A percentile compares a stretch with the other conserved stretches of the same genome.
phyloP scores from a whole-genome alignment of 1,284 basidiomycete genomes.

The Ustilago tritici region DNA sequence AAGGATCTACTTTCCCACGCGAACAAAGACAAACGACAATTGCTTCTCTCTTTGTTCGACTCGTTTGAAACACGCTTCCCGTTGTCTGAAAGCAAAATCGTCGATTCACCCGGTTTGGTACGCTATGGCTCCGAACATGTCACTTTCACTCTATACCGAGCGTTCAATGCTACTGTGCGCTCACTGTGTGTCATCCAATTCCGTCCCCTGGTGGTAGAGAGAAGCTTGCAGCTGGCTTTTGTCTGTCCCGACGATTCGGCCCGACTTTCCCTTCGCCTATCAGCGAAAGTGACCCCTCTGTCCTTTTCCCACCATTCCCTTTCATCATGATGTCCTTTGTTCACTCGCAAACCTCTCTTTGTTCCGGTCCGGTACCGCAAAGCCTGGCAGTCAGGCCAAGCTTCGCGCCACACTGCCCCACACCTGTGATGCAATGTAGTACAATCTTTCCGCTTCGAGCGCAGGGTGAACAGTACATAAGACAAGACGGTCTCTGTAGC shows the following conservation, averaged over 20 bases:
- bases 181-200: too few species aligned
- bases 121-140: background rate
- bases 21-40: background rate
- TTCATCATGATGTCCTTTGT: background rate
- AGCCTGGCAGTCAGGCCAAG: background rate
- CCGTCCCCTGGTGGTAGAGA: too few species aligned
- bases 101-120: background rate
- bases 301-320: constrained; percentile 3
- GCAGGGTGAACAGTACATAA: background rate
- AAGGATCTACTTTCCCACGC: constrained; percentile 4
- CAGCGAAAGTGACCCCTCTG: background rate
- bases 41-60: background rate
- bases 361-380: too few species aligned
- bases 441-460: background rate
- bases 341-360: background rate
- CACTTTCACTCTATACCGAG: too few species aligned
- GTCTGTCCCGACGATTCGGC: background rate
- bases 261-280: background rate
- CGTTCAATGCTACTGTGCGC: too few species aligned
- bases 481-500: background rate
- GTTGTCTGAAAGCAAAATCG: background rate
- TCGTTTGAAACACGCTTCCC: constrained; percentile 1
- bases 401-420: too few species aligned
- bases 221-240: background rate
- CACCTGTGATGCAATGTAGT: background rate